phyloP scores from a whole-genome alignment of 2,329 filamentous ascomycete genomes.

The Zymoseptoria tritici region DNA sequence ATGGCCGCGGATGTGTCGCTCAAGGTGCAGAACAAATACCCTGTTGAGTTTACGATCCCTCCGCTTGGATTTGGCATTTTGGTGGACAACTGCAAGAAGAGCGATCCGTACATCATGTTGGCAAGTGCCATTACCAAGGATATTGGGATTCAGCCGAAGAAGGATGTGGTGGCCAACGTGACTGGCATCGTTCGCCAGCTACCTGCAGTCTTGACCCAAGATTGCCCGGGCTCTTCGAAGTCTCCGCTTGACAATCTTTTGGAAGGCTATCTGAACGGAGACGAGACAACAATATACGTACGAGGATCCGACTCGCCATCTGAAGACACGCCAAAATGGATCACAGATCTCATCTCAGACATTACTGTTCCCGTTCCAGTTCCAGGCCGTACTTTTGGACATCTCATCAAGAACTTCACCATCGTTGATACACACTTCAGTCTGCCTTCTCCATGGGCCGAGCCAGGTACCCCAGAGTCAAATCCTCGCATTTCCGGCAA shows the following conservation, averaged over 20 bases:
- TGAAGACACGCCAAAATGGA: constrained; percentile 69
- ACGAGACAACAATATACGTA: constrained; percentile 72
- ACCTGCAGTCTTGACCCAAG: constrained; percentile 61
- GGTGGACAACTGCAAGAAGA: constrained; percentile 68
- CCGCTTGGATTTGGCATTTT: constrained; percentile 76
- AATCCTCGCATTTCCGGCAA: constrained; percentile 76
- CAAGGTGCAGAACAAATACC: constrained; percentile 66
- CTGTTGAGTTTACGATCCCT: constrained; percentile 68
- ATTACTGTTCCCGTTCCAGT: constrained; percentile 80
- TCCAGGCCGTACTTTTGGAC: constrained; percentile 71
- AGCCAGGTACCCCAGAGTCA: constrained; percentile 63
- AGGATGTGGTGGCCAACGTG: constrained; percentile 61
- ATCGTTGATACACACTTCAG: constrained; percentile 78
- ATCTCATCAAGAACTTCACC: constrained; percentile 80
- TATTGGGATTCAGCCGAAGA: constrained; percentile 60
- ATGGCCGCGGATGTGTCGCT: constrained; percentile 77
- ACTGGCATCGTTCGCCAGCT: constrained; percentile 65
- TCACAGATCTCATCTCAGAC: constrained; percentile 69
- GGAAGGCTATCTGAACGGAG: constrained; percentile 71
- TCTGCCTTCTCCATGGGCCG: constrained; percentile 71
- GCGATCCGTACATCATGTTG: constrained; percentile 68
- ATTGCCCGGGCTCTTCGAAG: constrained; percentile 67
- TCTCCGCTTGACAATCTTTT: constrained; percentile 82
- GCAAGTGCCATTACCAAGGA: constrained; percentile 65
- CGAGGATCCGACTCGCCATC: constrained; percentile 63